Base-by-base conservation (phyloP, 345 rosid genomes). In the Laguncularia racemosa region DNA sequence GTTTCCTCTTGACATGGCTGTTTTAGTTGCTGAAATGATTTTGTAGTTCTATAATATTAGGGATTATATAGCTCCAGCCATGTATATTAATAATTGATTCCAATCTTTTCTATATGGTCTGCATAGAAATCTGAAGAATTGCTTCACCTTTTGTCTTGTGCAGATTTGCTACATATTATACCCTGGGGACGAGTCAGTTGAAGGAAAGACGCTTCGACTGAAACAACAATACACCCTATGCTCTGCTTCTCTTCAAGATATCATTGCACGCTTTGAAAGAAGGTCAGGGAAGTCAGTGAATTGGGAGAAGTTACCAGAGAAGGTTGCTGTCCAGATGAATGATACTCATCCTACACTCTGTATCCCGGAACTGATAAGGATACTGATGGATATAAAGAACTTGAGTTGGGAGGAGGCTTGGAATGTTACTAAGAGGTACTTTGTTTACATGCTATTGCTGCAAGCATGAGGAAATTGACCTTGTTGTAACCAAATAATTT, bases 161-260 rank as follows among this genome's bases (percentile, higher is more conserved):
- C 67, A 75, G 81, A 78, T 81, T 66, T 78, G 83, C 73, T 75
- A 81, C 20, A 21, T 78, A 61, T 67, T 75, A 56, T 71, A 78
- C 63, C 83, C 79, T 18, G 79, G 86, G 49, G 83, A 81, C 55
- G 83, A 75, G 58, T 71, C 76, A 10, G 20, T 53, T 19, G 83
- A 75, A 56, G 77, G 86, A 48, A 81, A 78, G 75, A 59, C 67
- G 53, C 83, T 81, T 43, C 64, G 79, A 49, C 65, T 73, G 75
- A 81, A 81, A 75, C 83, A 81, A 64, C 79, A 78, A 20, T 75
- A 75, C 50, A 78, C 83, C 20, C 72, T 81, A 44, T 81, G 86
- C 54, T 75, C 77, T 50, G 79, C 79, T 59, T 78, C 79, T 16
- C 72, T 78, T 23, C 81, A 75, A 62, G 83, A 78, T 55, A 81